phyloP scores from a whole-genome alignment of 768 basidiomycete species.

The Leccinum olivaceopallidum region DNA sequence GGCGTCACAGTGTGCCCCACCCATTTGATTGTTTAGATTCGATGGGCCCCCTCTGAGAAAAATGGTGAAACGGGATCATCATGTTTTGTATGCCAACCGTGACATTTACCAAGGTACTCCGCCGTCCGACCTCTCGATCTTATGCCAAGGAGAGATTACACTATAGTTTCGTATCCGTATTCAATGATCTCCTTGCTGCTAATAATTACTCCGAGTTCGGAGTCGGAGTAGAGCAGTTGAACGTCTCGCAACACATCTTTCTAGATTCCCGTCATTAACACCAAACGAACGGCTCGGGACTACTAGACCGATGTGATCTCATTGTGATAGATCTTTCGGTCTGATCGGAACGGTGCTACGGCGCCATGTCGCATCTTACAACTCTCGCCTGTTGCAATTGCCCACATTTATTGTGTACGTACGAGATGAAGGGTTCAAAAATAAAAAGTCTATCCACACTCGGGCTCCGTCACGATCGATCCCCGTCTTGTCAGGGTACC shows the following conservation, averaged over 20 bases:
- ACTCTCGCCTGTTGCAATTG: neutral
- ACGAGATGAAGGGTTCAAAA: neutral
- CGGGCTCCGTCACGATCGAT: conserved; percentile 1
- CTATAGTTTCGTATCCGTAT: too few species aligned
- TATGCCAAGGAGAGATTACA: too few species aligned
- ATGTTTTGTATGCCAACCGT: too few species aligned
- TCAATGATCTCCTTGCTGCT: neutral
- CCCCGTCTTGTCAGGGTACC: neutral
- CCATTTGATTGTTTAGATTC: neutral
- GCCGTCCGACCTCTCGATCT: too few species aligned
- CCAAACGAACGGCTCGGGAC: neutral
- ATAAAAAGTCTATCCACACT: conserved; percentile 1
- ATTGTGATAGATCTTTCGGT: conserved; percentile 1
- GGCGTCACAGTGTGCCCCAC: neutral
- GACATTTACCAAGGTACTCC: too few species aligned
- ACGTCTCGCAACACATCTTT: neutral
- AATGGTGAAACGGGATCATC: neutral
- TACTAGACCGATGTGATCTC: conserved; percentile 3
- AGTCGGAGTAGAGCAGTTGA: neutral
- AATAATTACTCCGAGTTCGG: neutral
- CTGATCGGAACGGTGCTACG: conserved; percentile 3
- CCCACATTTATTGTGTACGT: neutral
- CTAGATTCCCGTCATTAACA: neutral
- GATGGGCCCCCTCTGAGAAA: neutral
- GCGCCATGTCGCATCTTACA: neutral